phyloP scores from a whole-genome alignment of 768 basidiomycete genomes.

The Galerina marginata region DNA sequence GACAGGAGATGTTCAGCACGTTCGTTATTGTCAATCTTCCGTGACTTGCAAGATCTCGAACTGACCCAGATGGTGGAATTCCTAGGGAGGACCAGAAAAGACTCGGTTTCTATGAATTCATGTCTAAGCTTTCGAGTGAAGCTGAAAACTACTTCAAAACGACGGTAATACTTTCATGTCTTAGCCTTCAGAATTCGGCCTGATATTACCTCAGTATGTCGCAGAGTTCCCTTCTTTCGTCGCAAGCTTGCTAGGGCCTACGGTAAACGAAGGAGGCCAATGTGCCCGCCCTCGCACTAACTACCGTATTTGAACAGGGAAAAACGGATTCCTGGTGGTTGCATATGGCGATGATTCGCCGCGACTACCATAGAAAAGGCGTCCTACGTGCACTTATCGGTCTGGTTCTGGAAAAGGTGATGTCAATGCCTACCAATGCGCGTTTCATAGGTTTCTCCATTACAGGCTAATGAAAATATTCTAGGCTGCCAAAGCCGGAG shows the following conservation, averaged over 20 bases:
- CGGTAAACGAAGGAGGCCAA: conserved; percentile 8
- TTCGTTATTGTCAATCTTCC: conserved; percentile 15
- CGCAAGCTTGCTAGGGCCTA: conserved; percentile 24
- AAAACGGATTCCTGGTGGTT: conserved; percentile 34
- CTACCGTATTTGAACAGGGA: conserved; percentile 20
- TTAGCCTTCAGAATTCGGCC: background rate
- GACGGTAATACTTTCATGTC: conserved; percentile 19
- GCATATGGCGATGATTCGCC: conserved; percentile 31
- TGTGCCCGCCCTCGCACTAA: background rate
- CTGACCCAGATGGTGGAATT: background rate
- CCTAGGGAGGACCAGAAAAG: conserved; percentile 30
- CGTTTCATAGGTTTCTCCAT: conserved; percentile 4
- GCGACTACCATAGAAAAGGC: conserved; percentile 30
- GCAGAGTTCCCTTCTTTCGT: conserved; percentile 26
- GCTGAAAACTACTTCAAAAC: conserved; percentile 30
- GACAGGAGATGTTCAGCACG: conserved; percentile 36
- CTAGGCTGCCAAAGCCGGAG: conserved; percentile 14
- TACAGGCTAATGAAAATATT: conserved; percentile 7
- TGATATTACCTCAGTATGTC: conserved; percentile 22
- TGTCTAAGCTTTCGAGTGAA: conserved; percentile 26
- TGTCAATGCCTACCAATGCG: too few species aligned
- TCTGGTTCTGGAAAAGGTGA: conserved; percentile 31
- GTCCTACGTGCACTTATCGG: conserved; percentile 30
- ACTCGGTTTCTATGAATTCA: conserved; percentile 33
- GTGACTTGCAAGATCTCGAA: background rate